Evolutionary conservation across 73 alveolate species (phyloP), one percentile per base, ranked within the genome.

Genomic region (Breviolum minutum): DNA sequence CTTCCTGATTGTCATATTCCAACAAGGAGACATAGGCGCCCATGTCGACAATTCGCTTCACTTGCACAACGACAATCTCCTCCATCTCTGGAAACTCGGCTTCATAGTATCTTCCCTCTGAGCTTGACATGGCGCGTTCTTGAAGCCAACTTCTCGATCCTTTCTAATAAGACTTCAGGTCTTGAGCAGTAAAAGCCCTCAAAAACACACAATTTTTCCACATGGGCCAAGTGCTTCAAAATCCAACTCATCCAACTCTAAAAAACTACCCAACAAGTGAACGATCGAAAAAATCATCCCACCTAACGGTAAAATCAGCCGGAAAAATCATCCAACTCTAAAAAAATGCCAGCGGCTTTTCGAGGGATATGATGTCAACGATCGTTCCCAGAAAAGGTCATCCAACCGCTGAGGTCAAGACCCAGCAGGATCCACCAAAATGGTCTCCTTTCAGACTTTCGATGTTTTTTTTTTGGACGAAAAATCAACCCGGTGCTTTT

Each of bases 1-100:
- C 99, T 95, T 99, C 99, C 91, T 99, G 99, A 74, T 99, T 97
- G 99, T 99, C 99, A 96, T 99, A 99, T 99, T 99, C 99, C 70
- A 99, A 99, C 24, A 99, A 99, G 81, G 99, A 95, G 91, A 99
- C 99, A 87, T 99, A 99, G 48, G 99, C 99, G 32, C 99, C 99
- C 74, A 98, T 99, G 71, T 99, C 99, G 19, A 99, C 99, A 68
- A 99, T 99, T 40, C 99, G 99, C 80, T 93, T 97, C 54, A 99
- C 99, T 99, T 99, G 99, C 98, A 99, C 99, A 92, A 99, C 99
- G 40, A 99, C 99, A 69, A 99, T 93, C 81, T 99, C 94, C 77
- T 85, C 94, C 81, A 92, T 79, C 80, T 92, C 97, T 32, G 97
- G 97, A 66, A 92, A 92, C 71, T 92, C 97, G 12, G 97, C 88